Evolutionary conservation across 75 land plant genomes (phyloP).

Genomic region (Pinus taeda): DNA sequence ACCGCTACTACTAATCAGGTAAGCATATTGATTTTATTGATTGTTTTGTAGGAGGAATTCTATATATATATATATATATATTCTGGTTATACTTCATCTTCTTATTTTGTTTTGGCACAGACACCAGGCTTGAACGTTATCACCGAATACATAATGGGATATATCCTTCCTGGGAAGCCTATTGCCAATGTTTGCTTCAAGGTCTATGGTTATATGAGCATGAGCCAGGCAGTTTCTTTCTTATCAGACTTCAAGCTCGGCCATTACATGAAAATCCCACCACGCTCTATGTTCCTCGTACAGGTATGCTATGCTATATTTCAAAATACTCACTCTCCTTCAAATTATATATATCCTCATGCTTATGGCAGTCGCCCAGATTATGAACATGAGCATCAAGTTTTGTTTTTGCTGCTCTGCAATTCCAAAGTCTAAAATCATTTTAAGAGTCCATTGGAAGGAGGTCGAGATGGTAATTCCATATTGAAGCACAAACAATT

Average conservation of each 20-base stretch:
- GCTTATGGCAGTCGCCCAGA: no score
- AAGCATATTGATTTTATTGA: background rate
- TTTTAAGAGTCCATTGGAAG: no score
- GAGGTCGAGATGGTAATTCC: no score
- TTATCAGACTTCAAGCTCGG: slow-evolving; percentile 47
- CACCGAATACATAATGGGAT: slow-evolving; percentile 80
- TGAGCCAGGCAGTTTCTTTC: slow-evolving; percentile 72
- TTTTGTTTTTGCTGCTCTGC: no score
- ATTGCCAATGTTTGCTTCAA: slow-evolving; percentile 90
- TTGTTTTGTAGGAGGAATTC: no score
- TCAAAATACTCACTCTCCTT: background rate
- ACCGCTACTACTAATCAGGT: slow-evolving; percentile 97
- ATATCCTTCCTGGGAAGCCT: slow-evolving; percentile 67
- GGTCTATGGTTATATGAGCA: slow-evolving; percentile 85
- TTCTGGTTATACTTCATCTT: no score
- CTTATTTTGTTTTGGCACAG: slow-evolving; percentile 13
- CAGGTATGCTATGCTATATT: slow-evolving; percentile 52
- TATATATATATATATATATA: no score
- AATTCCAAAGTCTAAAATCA: no score
- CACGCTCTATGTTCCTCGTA: slow-evolving; percentile 76
- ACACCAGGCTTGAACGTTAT: slow-evolving; percentile 85
- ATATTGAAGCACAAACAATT: no score
- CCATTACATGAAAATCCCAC: slow-evolving; percentile 86
- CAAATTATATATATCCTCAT: no score
- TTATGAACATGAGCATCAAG: no score